phyloP scores from a whole-genome alignment of 140 eudicot species.

The Ambrosia hybrid region DNA sequence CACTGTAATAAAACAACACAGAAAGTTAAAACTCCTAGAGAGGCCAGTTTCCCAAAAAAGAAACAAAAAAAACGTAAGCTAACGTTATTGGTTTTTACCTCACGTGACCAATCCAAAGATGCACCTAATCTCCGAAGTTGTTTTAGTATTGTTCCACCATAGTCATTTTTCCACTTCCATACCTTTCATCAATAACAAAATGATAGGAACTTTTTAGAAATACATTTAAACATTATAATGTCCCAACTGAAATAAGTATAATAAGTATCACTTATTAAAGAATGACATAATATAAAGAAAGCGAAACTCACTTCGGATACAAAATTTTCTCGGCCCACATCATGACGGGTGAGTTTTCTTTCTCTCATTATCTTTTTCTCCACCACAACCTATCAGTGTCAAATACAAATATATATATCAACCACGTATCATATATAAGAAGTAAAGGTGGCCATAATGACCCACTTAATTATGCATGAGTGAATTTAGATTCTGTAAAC shows the following conservation, averaged over 20 bases:
- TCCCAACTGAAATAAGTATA: not conserved
- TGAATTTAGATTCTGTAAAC: not conserved
- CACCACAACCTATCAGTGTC: slow-evolving; percentile 82
- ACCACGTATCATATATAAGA: not conserved
- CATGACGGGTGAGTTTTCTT: slow-evolving; percentile 74
- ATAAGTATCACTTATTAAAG: not conserved
- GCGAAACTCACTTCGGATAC: slow-evolving; percentile 70
- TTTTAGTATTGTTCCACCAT: slow-evolving; percentile 83
- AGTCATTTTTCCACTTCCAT: slow-evolving; percentile 90
- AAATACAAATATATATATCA: slow-evolving; percentile 1
- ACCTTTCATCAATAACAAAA: slow-evolving; percentile 55
- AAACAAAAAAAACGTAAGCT: not conserved
- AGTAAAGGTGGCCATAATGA: no score
- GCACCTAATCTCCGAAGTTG: slow-evolving; percentile 96
- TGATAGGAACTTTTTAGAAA: not conserved
- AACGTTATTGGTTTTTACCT: slow-evolving; percentile 47
- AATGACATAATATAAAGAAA: not conserved
- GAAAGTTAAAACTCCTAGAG: not conserved
- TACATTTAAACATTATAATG: not conserved
- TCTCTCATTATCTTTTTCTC: slow-evolving; percentile 96
- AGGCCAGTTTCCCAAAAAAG: no score
- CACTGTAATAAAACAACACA: slow-evolving; percentile 45
- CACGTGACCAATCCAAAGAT: slow-evolving; percentile 98
- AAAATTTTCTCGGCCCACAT: slow-evolving; percentile 83
- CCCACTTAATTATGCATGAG: not conserved